Evolutionary conservation across 2,329 filamentous ascomycete genomes (phyloP).

Genomic region (Phialocephala subalpina): DNA sequence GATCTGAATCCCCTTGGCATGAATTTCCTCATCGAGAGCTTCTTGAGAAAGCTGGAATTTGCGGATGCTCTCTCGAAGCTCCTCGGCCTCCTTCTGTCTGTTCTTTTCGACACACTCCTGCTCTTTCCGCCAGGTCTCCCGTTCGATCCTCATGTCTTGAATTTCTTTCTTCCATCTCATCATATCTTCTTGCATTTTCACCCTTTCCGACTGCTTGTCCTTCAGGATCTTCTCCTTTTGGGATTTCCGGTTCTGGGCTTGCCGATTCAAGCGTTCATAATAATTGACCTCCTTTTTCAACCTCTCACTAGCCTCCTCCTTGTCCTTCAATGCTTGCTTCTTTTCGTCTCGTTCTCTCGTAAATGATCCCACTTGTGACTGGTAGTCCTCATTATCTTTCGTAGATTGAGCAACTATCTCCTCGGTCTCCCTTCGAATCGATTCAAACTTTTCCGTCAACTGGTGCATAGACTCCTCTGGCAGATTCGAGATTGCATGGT

Average conservation of each 20-base stretch:
- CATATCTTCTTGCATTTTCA: conserved; percentile 75
- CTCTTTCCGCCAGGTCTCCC: conserved; percentile 61
- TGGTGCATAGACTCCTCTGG: conserved; percentile 75
- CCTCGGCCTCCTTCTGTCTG: conserved; percentile 58
- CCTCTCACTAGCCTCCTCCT: conserved; percentile 88
- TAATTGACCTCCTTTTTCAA: conserved; percentile 82
- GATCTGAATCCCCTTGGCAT: conserved; percentile 73
- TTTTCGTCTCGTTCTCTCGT: conserved; percentile 82
- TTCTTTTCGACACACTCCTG: conserved; percentile 59
- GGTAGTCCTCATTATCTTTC: conserved; percentile 76
- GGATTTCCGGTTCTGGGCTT: conserved; percentile 78
- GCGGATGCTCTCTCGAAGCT: conserved; percentile 62
- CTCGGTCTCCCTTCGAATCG: conserved; percentile 83
- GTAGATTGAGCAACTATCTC: conserved; percentile 75
- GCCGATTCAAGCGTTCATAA: conserved; percentile 82
- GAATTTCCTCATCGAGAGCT: conserved; percentile 74
- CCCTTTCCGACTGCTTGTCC: conserved; percentile 72
- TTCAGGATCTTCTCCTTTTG: conserved; percentile 78
- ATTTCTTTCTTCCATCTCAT: conserved; percentile 72
- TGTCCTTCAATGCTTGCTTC: conserved; percentile 81
- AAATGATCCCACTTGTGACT: conserved; percentile 70
- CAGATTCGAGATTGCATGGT: conserved; percentile 51
- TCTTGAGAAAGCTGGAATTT: conserved; percentile 65
- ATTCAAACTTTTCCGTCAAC: conserved; percentile 82
- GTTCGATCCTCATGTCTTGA: conserved; percentile 64